A percentile compares a stretch with the other conserved stretches of the same genome.
Conservation (phyloP, 805 yeast species). For the Metschnikowia colocasiae region DNA sequence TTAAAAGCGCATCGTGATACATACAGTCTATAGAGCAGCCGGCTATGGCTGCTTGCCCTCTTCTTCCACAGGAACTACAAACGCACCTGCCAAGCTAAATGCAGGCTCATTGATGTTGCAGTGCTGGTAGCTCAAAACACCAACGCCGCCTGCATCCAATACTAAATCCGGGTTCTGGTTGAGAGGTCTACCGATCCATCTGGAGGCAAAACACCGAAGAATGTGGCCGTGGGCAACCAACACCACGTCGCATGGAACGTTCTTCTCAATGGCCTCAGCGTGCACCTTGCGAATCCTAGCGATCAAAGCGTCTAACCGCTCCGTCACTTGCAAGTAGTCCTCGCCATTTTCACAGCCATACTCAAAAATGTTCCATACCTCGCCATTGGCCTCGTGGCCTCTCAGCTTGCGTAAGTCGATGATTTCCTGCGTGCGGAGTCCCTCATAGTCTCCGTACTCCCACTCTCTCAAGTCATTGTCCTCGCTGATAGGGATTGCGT, state of each 20-base stretch:
- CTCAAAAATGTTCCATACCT: slow-evolving; percentile 76
- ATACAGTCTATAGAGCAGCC: background rate
- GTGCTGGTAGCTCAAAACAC: slow-evolving; percentile 88
- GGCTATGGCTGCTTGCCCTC: slow-evolving; percentile 27
- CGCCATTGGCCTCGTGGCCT: slow-evolving; percentile 48
- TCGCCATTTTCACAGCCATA: slow-evolving; percentile 96
- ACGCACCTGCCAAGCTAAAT: slow-evolving; percentile 77
- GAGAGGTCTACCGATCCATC: slow-evolving; percentile 73
- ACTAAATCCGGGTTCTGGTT: slow-evolving; percentile 71
- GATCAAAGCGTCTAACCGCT: slow-evolving; percentile 70
- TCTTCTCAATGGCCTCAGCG: slow-evolving; percentile 44
- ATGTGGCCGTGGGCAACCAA: slow-evolving; percentile 94
- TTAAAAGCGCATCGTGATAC: background rate
- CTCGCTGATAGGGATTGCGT: slow-evolving; percentile 39
- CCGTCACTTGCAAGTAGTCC: slow-evolving; percentile 57
- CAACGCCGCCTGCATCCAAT: slow-evolving; percentile 93
- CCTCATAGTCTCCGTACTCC: slow-evolving; percentile 97
- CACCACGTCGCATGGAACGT: slow-evolving; percentile 64
- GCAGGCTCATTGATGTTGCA: slow-evolving; percentile 85
- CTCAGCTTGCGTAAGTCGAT: slow-evolving; percentile 51
- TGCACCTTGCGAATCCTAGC: slow-evolving; percentile 61
- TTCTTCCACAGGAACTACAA: slow-evolving; percentile 66
- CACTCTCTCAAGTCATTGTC: slow-evolving; percentile 83
- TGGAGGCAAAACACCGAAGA: slow-evolving; percentile 79
- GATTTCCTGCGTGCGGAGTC: slow-evolving; percentile 67